Evolutionary conservation across 176 grass and related monocot genomes (phyloP).

Genomic region (Aegilops sharonensis): DNA sequence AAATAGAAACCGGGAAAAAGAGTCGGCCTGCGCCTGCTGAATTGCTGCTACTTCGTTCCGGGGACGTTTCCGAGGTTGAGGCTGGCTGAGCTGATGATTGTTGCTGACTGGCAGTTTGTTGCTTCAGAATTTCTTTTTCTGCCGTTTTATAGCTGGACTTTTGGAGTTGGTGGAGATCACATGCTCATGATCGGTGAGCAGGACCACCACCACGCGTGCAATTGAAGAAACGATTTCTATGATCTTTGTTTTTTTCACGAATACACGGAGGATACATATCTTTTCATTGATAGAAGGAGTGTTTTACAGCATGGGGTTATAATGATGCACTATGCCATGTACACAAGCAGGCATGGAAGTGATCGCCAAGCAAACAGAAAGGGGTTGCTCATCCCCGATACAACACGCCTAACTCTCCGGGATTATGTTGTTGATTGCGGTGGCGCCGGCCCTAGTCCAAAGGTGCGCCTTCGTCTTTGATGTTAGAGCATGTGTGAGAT

Average conservation of each 20-base stretch:
- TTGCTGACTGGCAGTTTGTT: background rate
- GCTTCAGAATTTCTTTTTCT: background rate
- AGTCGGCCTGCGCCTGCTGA: constrained; percentile 9
- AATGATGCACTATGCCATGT: too few relatives aligned
- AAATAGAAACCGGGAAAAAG: constrained; percentile 34
- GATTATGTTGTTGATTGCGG: too few relatives aligned
- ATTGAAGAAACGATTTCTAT: background rate
- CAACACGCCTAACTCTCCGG: too few relatives aligned
- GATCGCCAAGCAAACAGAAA: too few relatives aligned
- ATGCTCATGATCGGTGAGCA: background rate
- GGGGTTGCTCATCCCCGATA: too few relatives aligned
- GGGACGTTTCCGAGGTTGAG: background rate
- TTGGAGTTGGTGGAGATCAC: background rate
- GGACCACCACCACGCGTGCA: background rate
- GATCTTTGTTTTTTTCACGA: background rate
- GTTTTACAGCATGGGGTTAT: too few relatives aligned
- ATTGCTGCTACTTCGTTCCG: background rate
- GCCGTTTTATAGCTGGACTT: background rate
- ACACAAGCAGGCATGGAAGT: too few relatives aligned
- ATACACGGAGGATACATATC: too few relatives aligned
- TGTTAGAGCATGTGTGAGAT: too few relatives aligned
- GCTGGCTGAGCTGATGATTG: background rate
- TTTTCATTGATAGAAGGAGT: too few relatives aligned
- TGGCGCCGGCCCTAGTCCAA: too few relatives aligned
- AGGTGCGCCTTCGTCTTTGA: too few relatives aligned